phyloP scores from a whole-genome alignment of 805 yeast species.

The Candida patagonica region DNA sequence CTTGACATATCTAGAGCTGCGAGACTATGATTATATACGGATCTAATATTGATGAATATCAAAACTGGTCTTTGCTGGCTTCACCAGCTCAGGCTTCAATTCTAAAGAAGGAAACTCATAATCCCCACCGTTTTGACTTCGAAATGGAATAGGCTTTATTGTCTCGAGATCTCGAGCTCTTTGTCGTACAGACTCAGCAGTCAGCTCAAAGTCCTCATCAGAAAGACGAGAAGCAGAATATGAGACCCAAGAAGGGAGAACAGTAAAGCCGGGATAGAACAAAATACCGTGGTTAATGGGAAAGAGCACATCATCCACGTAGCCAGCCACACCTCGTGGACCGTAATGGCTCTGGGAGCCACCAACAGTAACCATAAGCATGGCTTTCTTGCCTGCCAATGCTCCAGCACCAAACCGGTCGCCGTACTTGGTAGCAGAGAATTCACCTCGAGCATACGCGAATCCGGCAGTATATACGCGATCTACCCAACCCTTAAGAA shows the following conservation, averaged over 20 bases:
- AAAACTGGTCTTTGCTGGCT: background rate
- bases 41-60: background rate
- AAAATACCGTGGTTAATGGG: background rate
- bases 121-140: background rate
- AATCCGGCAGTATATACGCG: background rate
- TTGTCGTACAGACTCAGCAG: background rate
- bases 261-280: slow-evolving; percentile 1
- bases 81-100: background rate
- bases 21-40: too few species aligned
- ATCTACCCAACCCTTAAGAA: slow-evolving; percentile 3
- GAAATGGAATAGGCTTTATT: background rate
- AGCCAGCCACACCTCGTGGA: background rate
- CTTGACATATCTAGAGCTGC: too few species aligned
- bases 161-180: background rate
- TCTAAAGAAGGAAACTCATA: background rate
- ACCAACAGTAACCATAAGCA: background rate
- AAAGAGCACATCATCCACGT: background rate
- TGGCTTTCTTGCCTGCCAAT: background rate
- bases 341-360: background rate
- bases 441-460: background rate
- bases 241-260: slow-evolving; percentile 1
- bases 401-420: slow-evolving; percentile 2
- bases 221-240: background rate
- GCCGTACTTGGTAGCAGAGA: background rate
- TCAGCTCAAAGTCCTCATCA: background rate